Evolutionary conservation across 2,329 filamentous ascomycete genomes (phyloP), one percentile per base, ranked within the genome.

Genomic region (Reticulascus tulasneorum): DNA sequence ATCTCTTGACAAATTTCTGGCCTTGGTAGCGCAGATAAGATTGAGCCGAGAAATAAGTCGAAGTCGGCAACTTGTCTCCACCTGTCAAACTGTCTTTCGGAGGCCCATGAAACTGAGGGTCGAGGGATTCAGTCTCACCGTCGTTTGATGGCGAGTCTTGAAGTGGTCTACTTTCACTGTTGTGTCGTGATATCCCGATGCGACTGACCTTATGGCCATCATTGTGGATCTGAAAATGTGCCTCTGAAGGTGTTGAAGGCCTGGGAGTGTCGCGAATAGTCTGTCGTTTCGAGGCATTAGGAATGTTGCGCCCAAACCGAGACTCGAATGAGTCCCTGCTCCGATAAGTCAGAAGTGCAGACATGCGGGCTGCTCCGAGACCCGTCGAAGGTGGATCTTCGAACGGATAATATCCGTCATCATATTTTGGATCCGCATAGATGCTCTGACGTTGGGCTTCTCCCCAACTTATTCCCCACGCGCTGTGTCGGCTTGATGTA

Each of bases 11-110:
- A 52, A 98, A 98, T 62, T 98, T 98, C 51, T 84, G 78, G 37
- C 89, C 91, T 63, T 98, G 93, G 62, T 98, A 98, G 15, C 93
- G 85, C 27, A 98, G 77, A 62, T 98, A 98, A 1, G 90, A 96
- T 60, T 98, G 93, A 1, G 93, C 93, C 1, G 93, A 97, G 64
- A 97, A 98, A 63, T 96, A 96, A n/a, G 87, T 93, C 7, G 82
- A 80, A 0, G 79, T 76, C 7, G 75, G 62, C 37, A 72, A 45
- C 44, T 52, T 59, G 37, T 73, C 79, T 54, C 67, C 71, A 33
- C 70, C 73, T 0, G 71, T 69, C 17, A 74, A 53, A 34, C 64
- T 68, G 4, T 38, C 39, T 1, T 15, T 68, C 36, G 72, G 77
- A 6, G 81, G 74, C 4, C 84, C 83, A 35, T 79, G 77, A 53